Evolutionary conservation across 371 early-diverging fungal species (phyloP), one percentile per base, ranked within the genome.

Genomic region (Actinomortierella wolfii): DNA sequence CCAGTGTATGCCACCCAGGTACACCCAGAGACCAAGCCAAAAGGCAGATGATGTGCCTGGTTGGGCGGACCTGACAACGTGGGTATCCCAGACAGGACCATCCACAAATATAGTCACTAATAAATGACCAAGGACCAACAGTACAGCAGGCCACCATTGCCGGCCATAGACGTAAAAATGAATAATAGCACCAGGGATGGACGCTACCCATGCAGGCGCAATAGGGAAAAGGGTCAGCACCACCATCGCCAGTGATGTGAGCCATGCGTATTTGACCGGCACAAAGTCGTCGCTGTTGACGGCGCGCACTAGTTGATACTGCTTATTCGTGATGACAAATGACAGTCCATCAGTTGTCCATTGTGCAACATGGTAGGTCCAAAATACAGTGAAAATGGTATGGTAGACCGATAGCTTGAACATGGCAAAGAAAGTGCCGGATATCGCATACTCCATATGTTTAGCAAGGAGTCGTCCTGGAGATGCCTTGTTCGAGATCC

Each of bases 21-120:
- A 71, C 21, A 59, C 45, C 73, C 73, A 71, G 9, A 71, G 55
- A 11, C 73, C 73, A n/a, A 71, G 56, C 73, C 73, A 71, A 53
- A 71, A 71, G 11, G 73, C 73, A 5, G 73, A 64, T 0, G 73
- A 71, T 13, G 66, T 66, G 3, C 66, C 58, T 2, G 73, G 73
- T 4, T 62, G 66, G 15, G 67, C 66, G 44, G 17, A 58, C 59
- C 56, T 61, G 59, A 71, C 63, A 13, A 71, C 73, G 41, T 71
- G 73, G 17, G 73, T 58, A 49, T 71, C 73, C 73, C 73, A 71
- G 15, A 71, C 59, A 24, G 66, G 52, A 11, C 73, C 73, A 48
- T 71, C 73, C n/a, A 71, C 62, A 34, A 71, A 34, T 7, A 45
- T 42, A 7, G 63, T n/a, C 44, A 71, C 24, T 2, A 59, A 17